phyloP scores from a whole-genome alignment of 2,329 filamentous ascomycete species.

The Septoria petroselini region DNA sequence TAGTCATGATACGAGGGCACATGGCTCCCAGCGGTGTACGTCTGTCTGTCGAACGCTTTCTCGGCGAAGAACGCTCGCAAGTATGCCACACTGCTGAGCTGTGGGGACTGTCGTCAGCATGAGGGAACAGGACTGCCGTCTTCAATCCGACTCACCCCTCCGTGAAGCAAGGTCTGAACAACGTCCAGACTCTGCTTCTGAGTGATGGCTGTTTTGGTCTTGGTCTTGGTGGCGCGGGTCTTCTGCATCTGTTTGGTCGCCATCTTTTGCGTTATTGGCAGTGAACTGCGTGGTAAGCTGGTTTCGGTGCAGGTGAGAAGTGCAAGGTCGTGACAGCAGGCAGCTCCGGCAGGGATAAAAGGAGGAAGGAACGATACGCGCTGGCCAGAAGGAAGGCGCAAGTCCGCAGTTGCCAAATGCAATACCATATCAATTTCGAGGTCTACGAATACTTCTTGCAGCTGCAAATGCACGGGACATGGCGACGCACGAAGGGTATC shows the following conservation, averaged over 20 bases:
- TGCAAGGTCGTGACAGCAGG: too few species aligned
- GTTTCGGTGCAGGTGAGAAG: too few species aligned
- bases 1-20: constrained; percentile 37
- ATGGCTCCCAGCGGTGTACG: constrained; percentile 28
- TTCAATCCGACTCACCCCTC: constrained; percentile 40
- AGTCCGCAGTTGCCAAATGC: too few species aligned
- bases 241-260: constrained; percentile 29
- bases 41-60: constrained; percentile 34
- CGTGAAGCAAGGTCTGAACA: constrained; percentile 49
- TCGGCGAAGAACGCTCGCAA: constrained; percentile 36
- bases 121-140: not conserved
- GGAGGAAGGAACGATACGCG: too few species aligned
- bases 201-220: constrained; percentile 34
- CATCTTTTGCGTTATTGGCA: constrained; percentile 17
- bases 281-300: too few species aligned
- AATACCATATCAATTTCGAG: too few species aligned
- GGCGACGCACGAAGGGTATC: too few species aligned
- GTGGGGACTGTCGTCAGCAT: constrained; percentile 21
- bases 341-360: too few species aligned
- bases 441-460: too few species aligned
- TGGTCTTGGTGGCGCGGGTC: constrained; percentile 19
- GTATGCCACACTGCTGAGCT: constrained; percentile 38
- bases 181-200: constrained; percentile 49
- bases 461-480: too few species aligned
- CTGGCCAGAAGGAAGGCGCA: too few species aligned